Conservation (phyloP, 2,329 filamentous ascomycete species). For the Aschersonia sp. region DNA sequence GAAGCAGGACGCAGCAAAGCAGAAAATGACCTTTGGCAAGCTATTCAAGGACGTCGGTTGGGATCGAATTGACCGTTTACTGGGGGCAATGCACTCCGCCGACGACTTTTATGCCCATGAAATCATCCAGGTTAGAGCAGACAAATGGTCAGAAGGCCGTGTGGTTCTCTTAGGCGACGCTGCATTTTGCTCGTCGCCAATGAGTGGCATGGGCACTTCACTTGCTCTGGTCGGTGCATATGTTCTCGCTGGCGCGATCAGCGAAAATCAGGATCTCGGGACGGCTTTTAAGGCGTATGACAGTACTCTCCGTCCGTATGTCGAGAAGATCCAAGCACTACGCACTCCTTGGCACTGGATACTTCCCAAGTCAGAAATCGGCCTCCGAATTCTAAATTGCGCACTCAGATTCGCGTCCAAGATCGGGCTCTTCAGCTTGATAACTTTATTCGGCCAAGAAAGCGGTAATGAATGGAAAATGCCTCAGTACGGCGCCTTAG, state of each 20-base stretch:
- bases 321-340: slow-evolving; percentile 7
- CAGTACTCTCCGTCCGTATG: slow-evolving; percentile 20
- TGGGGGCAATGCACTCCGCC: slow-evolving; percentile 16
- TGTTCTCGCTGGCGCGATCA: slow-evolving; percentile 31
- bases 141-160: slow-evolving; percentile 20
- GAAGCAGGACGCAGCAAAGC: slow-evolving; percentile 6
- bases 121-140: slow-evolving; percentile 26
- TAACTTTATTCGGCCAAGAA: not conserved
- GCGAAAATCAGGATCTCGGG: slow-evolving; percentile 7
- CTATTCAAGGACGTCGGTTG: slow-evolving; percentile 29
- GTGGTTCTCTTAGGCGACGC: slow-evolving; percentile 36
- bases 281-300: slow-evolving; percentile 25
- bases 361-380: not conserved
- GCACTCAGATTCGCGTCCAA: not conserved
- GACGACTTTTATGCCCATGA: slow-evolving; percentile 31
- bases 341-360: not conserved
- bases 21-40: slow-evolving; percentile 21
- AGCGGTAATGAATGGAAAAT: not conserved
- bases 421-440: not conserved
- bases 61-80: slow-evolving; percentile 18
- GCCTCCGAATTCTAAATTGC: not conserved
- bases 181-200: slow-evolving; percentile 23
- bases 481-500: not conserved
- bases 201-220: slow-evolving; percentile 31
- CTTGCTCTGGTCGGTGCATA: slow-evolving; percentile 31